Evolutionary conservation across 192 early-diverging fungal genomes (phyloP).

Genomic region (Jimgerdemannia lactiflua): DNA sequence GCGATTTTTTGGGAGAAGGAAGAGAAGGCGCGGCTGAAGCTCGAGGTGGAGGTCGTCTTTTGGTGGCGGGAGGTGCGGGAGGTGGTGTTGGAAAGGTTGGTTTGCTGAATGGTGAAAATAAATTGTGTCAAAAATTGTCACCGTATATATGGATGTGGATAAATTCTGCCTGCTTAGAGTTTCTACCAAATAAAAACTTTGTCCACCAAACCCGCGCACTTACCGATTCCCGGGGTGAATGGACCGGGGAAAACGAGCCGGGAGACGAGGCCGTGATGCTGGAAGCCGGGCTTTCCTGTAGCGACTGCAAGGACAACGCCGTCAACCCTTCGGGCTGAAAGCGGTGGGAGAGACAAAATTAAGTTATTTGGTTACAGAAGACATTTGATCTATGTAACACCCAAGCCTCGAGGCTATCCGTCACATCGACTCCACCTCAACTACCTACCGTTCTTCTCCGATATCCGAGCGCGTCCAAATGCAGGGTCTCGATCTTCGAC

Average conservation of each 20-base stretch:
- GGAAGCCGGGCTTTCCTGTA: neutral
- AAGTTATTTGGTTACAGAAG: too few species aligned
- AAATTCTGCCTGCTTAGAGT: too few species aligned
- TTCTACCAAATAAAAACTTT: too few species aligned
- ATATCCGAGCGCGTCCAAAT: neutral
- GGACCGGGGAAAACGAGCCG: neutral
- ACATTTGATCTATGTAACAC: too few species aligned
- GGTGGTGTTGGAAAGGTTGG: neutral
- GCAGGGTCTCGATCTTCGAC: neutral
- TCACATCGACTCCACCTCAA: neutral
- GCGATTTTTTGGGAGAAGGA: neutral
- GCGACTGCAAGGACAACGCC: neutral
- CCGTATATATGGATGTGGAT: too few species aligned
- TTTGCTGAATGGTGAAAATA: neutral
- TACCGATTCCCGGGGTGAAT: neutral
- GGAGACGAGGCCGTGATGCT: neutral
- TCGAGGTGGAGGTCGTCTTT: neutral
- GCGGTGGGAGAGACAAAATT: too few species aligned
- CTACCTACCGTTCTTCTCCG: neutral
- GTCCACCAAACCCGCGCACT: neutral
- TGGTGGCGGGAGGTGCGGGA: neutral
- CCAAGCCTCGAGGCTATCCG: too few species aligned
- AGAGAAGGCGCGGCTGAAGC: neutral
- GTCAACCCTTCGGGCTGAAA: neutral
- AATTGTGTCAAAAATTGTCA: too few species aligned